phyloP scores from a whole-genome alignment of 805 yeast genomes.

The Torulaspora delbrueckii region DNA sequence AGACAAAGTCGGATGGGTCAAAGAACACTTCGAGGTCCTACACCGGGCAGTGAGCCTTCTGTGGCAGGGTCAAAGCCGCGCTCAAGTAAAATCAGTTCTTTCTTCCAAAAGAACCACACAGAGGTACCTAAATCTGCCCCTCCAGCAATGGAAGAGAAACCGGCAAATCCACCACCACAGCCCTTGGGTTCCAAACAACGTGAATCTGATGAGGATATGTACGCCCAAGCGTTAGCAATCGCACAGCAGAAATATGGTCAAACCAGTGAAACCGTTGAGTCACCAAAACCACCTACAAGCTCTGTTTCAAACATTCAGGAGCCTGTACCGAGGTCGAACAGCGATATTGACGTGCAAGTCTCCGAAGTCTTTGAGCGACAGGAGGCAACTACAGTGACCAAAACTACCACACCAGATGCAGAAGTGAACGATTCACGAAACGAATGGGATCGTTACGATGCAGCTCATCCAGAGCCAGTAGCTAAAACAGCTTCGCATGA shows the following conservation, averaged over 20 bases:
- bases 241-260: constrained; percentile 43
- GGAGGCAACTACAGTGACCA: constrained; percentile 6
- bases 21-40: constrained; percentile 19
- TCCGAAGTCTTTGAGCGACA: constrained; percentile 7
- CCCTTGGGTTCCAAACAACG: neutral
- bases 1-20: constrained; percentile 19
- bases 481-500: neutral
- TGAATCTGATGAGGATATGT: constrained; percentile 48
- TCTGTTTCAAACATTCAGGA: neutral
- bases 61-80: neutral
- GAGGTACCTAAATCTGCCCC: constrained; percentile 3
- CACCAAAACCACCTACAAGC: neutral
- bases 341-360: constrained; percentile 6
- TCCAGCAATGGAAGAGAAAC: neutral
- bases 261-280: constrained; percentile 1
- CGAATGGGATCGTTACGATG: constrained; percentile 4
- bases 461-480: neutral
- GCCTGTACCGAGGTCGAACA: constrained; percentile 1
- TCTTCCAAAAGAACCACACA: constrained; percentile 6
- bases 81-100: constrained; percentile 4
- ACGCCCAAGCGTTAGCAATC: constrained; percentile 50
- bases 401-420: constrained; percentile 9
- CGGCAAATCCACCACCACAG: neutral
- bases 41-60: neutral
- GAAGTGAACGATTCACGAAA: neutral